phyloP scores from a whole-genome alignment of 108 stramenopile species.

The Cyclotella sp. region DNA sequence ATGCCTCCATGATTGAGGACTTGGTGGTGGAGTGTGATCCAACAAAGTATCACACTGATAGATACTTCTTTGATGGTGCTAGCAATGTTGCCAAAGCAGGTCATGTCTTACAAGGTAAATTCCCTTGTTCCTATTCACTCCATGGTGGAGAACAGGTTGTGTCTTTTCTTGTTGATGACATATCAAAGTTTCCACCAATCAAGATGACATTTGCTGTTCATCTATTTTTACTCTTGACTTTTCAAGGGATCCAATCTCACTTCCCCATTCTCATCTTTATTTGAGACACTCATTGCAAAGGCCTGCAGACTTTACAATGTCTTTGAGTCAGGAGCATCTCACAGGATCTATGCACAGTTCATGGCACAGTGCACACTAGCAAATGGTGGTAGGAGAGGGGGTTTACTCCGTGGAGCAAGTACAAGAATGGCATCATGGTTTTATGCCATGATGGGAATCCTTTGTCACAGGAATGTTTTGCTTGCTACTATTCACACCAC shows the following conservation, averaged over 20 bases:
- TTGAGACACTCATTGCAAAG: constrained; percentile 17
- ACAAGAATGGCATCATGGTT: no score
- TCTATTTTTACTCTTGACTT: not conserved
- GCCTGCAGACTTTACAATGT: constrained; percentile 25
- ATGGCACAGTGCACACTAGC: no score
- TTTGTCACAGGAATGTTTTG: constrained; percentile 1
- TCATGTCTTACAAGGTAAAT: not conserved
- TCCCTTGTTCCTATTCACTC: not conserved
- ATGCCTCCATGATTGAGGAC: not conserved
- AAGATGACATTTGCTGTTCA: constrained; percentile 14
- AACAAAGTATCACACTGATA: constrained; percentile 4
- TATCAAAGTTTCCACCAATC: constrained; percentile 19
- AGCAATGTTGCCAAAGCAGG: constrained; percentile 15
- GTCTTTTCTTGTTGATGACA: constrained; percentile 21
- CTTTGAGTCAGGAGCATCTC: constrained; percentile 30
- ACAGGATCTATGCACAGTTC: constrained; percentile 11
- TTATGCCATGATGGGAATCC: no score
- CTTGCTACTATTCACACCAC: constrained; percentile 14
- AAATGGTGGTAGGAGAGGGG: not conserved
- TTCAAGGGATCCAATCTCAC: no score
- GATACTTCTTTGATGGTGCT: constrained; percentile 13
- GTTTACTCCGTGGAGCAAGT: constrained; percentile 9
- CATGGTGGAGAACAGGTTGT: no score
- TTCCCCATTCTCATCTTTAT: no score
- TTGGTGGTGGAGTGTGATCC: constrained; percentile 1